Base-by-base conservation (phyloP, 169 alveolate species). In the Cryptosporidium felis region DNA sequence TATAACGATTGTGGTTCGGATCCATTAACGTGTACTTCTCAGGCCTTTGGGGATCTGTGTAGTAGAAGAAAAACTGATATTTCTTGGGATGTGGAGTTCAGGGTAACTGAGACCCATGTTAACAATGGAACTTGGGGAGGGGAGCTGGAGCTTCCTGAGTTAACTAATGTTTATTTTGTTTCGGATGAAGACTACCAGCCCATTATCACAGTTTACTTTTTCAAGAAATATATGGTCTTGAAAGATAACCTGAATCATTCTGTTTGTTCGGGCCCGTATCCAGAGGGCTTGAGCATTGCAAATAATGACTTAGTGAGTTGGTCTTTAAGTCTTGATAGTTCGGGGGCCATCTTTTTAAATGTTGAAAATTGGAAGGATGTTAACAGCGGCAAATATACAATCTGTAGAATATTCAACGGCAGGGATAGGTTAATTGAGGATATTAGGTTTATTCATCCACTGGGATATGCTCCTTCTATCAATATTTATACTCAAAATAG, bases 51-150 rank as follows among this genome's bases (percentile, higher is more conserved):
- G 14, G 60, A 23, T 10, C 5, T 42, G 30, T 62, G 80, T 62
- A 14, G 18, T 5, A 62, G 30, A 23, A 62, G 45, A 6, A 3
- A 3, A 4, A 59, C 80, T 14, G 80, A 60, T 1, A 62, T 62
- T 21, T 21, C 3, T 26, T 62, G 80, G 80, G 21, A 0, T 3
- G 1, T 62, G 41, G 18, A 42, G n/a, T 44, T 16, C 5, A 12
- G 41, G 9, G 41, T 62, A 12, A 14, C 80, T 3, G 44, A 62
- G 30, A 62, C 80, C n/a, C 41, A 62, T 42, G 80, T 62, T 14
- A 62, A 62, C 23, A 62, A 62, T 62, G 80, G 80, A 21, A 62
- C 80, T n/a, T 62, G 80, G 80, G 80, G 80, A 23, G 60, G 45
- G 5, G 38, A 10, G 8, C 26, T 23, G 10, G 18, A 14, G 23